Percentiles rank a stretch among this genome's conserved stretches.
These are phyloP conservation scores for Begonia loranthoides DNA, from an alignment of 306 rosid genomes.

Conservation along the genomic window DNA sequence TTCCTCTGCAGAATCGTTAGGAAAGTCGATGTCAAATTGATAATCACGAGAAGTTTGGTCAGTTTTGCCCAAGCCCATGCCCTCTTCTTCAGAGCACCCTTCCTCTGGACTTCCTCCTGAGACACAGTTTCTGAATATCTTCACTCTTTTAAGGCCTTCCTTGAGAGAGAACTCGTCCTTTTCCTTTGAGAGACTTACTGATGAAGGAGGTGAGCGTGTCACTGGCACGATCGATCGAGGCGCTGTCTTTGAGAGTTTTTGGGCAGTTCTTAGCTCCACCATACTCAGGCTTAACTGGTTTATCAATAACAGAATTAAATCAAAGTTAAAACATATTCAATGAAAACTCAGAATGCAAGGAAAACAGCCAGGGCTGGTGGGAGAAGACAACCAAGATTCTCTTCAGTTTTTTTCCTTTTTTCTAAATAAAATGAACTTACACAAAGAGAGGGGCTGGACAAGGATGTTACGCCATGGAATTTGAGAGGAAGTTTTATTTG, in stretches of 20 bases:
- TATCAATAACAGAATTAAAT: background rate
- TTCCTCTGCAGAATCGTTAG: conserved; percentile 6
- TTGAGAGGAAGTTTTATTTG: conserved; percentile 15
- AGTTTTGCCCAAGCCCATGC: conserved; percentile 5
- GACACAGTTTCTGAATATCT: conserved; percentile 16
- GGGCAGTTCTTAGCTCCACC: conserved; percentile 12
- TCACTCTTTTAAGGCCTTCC: conserved; percentile 23
- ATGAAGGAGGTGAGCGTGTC: conserved; percentile 10
- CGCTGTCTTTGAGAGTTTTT: conserved; percentile 5
- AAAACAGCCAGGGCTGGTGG: too few species aligned
- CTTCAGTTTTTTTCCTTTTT: too few species aligned
- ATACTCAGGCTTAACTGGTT: conserved; percentile 16
- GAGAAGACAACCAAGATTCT: too few species aligned
- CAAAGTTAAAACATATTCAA: background rate
- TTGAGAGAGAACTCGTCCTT: conserved; percentile 20
- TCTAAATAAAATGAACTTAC: conserved; percentile 12
- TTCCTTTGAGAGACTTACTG: conserved; percentile 6
- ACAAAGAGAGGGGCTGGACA: conserved; percentile 11
- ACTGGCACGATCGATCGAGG: conserved; percentile 13
- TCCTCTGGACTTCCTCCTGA: conserved; percentile 19
- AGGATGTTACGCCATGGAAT: conserved; percentile 2
- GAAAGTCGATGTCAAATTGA: conserved; percentile 18
- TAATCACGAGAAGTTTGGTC: conserved; percentile 6
- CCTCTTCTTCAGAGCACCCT: conserved; percentile 8
- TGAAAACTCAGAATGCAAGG: too few species aligned